Base-by-base conservation (phyloP, 164 flowering plant species). In the Euptelea pleiosperma region DNA sequence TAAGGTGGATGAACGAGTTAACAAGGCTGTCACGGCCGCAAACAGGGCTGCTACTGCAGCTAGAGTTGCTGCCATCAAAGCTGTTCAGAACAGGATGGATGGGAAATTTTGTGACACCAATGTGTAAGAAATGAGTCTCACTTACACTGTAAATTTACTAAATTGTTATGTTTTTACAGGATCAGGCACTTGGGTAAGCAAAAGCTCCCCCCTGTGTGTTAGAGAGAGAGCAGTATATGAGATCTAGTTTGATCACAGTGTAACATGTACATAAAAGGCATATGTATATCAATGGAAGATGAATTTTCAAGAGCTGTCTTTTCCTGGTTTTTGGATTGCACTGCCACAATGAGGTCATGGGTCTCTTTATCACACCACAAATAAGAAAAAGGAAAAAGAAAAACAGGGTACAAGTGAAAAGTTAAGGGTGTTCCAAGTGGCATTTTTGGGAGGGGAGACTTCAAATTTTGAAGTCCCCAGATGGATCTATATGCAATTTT, bases 21-120 rank as follows among this genome's bases (percentile, higher is more conserved):
- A 77, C 77, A 84, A 79, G 75, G 87, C 87, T 0, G 87, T 86
- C 29, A 45, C 61, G 60, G 90, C 86, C 45, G 94, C 98, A 28
- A 93, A 90, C 45, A 72, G 83, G 61, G 96, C 97, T 19, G 98
- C 98, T 52, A 90, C 85, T 58, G 96, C 97, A 26, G 97, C 96
- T 19, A 77, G 97, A 75, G 97, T 93, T 50, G 96, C 97, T 37
- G 97, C 97, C 19, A 71, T 90, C 45, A 88, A 81, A 77, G 99
- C 99, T 41, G 99, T 93, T 55, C 96, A 88, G 40, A 93, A 88
- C 67, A 70, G 80, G 60, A 88, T 81, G 66, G 87, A 89, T 46
- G 87, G 86, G 25, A 81, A 80, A 50, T 83, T 87, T 80, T 88
- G 87, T 30, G 79, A 83, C 33, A 71, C 63, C 28, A 73, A 70